Base-by-base conservation (phyloP, 2,329 filamentous ascomycete species). In the Xylaria hypoxylon region DNA sequence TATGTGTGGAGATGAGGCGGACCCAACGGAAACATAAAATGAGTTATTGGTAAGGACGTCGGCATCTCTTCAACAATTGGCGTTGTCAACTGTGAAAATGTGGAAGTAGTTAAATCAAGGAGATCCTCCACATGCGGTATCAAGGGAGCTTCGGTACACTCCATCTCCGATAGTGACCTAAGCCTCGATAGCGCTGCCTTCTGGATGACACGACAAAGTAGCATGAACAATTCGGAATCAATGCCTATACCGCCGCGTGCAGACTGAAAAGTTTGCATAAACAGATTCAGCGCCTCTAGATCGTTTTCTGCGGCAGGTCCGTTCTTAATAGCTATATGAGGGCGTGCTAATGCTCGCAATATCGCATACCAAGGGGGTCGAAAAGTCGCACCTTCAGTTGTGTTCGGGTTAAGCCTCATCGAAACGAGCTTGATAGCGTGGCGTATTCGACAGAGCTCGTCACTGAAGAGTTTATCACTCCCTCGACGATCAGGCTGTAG, bases 1-100 rank as follows among this genome's bases (percentile, higher is more conserved):
- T 92, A 91, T 2, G 81, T 80, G 71, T 91, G 87, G 1, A 88
- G 74, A 42, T 83, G 77, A 22, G 78, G 77, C 6, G 85, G 83
- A 10, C 77, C 76, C 11, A 89, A 79, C 13, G 80, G 75, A 42
- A 81, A 77, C 7, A 83, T 77, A 1, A 85, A 76, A 7, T 68
- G 38, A 6, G 64, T 2, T n/a, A 56, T 28, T 48, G 56, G 47
- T 15, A 45, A 44, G 8, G 59, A 59, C 1, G 38, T 45, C 42
- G 59, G 15, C 17, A 15, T 15, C 3, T 38, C 57, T 22, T 47
- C 52, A 28, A 77, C 62, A 2, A 57, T 31, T 7, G 79, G 62
- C 44, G 69, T 70, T 13, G 70, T 74, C 4, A 82, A 45, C 22
- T 67, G 26, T 59, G 68, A 59, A 44, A 77, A 78, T 8, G 64